These are phyloP conservation scores for Suillus brevipes DNA, from an alignment of 768 basidiomycete species.

Conservation along the genomic window DNA sequence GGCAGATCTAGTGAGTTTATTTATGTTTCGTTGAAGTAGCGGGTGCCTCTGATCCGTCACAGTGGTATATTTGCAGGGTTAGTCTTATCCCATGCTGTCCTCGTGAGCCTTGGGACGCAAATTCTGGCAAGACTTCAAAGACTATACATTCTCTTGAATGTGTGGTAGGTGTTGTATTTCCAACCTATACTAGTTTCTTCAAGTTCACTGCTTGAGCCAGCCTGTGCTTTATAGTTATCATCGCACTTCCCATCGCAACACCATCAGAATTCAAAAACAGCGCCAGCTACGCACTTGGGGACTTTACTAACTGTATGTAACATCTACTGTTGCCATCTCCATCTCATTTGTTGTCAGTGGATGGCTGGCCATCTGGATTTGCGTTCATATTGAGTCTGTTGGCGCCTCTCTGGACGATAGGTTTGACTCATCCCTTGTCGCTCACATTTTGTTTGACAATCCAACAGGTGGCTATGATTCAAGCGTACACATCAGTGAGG, in stretches of 20 bases:
- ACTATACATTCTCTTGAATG: constrained; percentile 42
- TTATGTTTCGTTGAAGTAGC: too few relatives aligned
- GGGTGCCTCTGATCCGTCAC: constrained; percentile 34
- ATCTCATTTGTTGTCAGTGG: constrained; percentile 24
- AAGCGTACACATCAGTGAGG: constrained; percentile 68
- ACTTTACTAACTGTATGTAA: constrained; percentile 34
- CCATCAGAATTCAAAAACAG: constrained; percentile 38
- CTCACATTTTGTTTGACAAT: constrained; percentile 41
- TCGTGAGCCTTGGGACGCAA: constrained; percentile 67
- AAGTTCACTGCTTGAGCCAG: background rate
- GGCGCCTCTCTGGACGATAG: constrained; percentile 38
- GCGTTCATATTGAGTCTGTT: constrained; percentile 45
- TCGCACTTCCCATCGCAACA: constrained; percentile 41
- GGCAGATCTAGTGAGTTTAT: constrained; percentile 49
- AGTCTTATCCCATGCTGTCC: constrained; percentile 56
- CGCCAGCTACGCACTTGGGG: constrained; percentile 39
- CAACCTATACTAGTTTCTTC: background rate
- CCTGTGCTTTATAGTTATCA: constrained; percentile 32
- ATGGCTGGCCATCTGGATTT: constrained; percentile 46
- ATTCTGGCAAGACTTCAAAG: constrained; percentile 71
- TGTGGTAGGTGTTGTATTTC: constrained; percentile 27
- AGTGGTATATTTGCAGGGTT: constrained; percentile 66
- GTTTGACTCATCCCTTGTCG: constrained; percentile 15
- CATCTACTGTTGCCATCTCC: constrained; percentile 12
- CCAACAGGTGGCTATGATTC: constrained; percentile 48